Percentiles rank a stretch among this genome's conserved stretches.
phyloP scores from a whole-genome alignment of 179 eudicot genomes.

The Camellia oleifera region DNA sequence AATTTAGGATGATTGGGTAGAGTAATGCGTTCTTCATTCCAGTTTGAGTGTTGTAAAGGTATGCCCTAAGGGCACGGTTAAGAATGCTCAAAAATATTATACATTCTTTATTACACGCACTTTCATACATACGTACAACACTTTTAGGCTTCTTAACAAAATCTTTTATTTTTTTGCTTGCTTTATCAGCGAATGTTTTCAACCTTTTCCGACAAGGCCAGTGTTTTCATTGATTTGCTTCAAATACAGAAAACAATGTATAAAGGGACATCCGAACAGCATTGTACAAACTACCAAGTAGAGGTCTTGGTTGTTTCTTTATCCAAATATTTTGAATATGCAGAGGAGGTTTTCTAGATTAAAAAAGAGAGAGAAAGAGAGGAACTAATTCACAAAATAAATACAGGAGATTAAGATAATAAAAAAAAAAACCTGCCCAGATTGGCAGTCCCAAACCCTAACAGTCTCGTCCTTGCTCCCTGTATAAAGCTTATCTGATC shows the following conservation, averaged over 20 bases:
- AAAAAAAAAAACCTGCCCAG: conserved; percentile 69
- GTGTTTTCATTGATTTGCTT: not conserved
- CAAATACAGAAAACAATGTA: not conserved
- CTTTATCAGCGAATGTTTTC: not conserved
- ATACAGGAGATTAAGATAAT: not conserved
- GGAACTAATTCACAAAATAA: not conserved
- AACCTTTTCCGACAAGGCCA: not conserved
- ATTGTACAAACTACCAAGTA: not conserved
- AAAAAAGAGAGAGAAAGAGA: too few relatives aligned
- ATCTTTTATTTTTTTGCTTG: not conserved
- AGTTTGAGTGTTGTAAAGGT: not conserved
- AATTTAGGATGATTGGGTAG: not conserved
- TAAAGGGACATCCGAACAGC: not conserved
- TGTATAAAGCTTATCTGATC: conserved; percentile 85
- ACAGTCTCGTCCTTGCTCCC: conserved; percentile 86
- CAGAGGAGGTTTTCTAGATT: not conserved
- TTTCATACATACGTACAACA: too few relatives aligned
- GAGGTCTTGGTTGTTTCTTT: not conserved
- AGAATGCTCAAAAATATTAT: too few relatives aligned
- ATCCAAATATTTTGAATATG: not conserved
- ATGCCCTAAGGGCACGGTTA: too few relatives aligned
- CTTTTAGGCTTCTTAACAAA: too few relatives aligned
- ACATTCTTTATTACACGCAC: too few relatives aligned
- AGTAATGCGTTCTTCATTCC: not conserved
- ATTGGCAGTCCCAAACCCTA: conserved; percentile 92